Percentiles rank a stretch among this genome's conserved stretches.
These are phyloP conservation scores for Cubamyces lactineus DNA, from an alignment of 768 basidiomycete species.

Conservation along the genomic window DNA sequence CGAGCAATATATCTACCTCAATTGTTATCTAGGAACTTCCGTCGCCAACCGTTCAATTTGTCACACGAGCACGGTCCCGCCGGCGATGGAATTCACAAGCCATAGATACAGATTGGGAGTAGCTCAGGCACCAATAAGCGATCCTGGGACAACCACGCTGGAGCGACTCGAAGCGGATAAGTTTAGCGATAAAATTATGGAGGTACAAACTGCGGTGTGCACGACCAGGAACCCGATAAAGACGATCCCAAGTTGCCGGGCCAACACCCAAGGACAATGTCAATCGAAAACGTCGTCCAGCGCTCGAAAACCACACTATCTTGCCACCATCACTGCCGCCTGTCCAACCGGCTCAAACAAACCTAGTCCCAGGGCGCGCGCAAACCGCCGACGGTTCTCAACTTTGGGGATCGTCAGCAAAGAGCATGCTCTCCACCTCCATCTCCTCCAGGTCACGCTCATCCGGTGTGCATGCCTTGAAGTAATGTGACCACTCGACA, in stretches of 20 bases:
- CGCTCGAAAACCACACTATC: neutral
- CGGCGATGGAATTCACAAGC: neutral
- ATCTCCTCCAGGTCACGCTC: slow-evolving; percentile 6
- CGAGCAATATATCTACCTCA: too few relatives aligned
- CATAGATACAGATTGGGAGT: neutral
- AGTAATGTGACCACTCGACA: neutral
- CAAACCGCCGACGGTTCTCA: neutral
- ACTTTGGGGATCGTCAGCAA: neutral
- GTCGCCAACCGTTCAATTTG: neutral
- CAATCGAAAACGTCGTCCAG: too few relatives aligned
- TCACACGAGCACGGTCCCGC: neutral
- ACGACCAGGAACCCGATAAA: slow-evolving; percentile 6
- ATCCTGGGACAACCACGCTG: neutral
- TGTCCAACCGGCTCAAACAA: neutral
- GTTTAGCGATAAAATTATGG: neutral
- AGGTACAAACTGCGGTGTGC: neutral
- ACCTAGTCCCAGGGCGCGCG: neutral
- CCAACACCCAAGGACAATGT: neutral
- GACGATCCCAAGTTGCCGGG: neutral
- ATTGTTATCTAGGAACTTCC: too few relatives aligned
- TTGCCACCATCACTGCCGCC: slow-evolving; percentile 7
- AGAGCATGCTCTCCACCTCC: slow-evolving; percentile 13
- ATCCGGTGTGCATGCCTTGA: neutral
- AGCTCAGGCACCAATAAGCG: neutral
- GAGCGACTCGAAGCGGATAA: neutral